Conservation (phyloP, 257 asterid genomes). For the Rehmannia glutinosa region DNA sequence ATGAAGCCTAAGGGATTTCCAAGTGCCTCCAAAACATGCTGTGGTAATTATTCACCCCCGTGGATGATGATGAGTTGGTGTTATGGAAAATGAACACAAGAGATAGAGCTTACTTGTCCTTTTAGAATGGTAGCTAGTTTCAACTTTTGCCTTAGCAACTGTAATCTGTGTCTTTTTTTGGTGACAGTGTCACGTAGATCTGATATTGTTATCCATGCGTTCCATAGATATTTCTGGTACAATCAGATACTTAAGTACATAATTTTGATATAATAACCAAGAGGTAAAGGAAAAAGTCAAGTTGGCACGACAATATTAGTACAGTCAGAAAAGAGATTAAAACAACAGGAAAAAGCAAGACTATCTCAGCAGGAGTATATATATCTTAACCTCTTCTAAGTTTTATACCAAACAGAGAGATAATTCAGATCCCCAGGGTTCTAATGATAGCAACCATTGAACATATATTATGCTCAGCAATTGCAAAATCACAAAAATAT, state of each 20-base stretch:
- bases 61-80: not conserved
- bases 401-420: no score
- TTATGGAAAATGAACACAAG: constrained; percentile 6
- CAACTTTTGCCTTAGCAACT: constrained; percentile 87
- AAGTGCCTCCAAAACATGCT: not conserved
- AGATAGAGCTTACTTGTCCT: constrained; percentile 64
- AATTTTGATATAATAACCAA: no score
- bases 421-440: no score
- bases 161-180: constrained; percentile 86
- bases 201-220: constrained; percentile 92
- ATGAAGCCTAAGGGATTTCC: no score
- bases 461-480: no score
- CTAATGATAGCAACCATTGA: no score
- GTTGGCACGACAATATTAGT: not conserved
- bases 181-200: constrained; percentile 87
- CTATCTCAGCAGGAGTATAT: no score
- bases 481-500: no score
- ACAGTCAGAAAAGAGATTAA: no score
- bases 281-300: not conserved
- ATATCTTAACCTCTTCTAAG: no score
- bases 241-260: constrained; percentile 2
- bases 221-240: constrained; percentile 82
- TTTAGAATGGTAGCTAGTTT: constrained; percentile 86
- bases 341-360: no score
- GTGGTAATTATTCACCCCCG: no score